A percentile compares a stretch with the other conserved stretches of the same genome.
These are phyloP conservation scores for Dipteronia sinensis DNA, from an alignment of 345 rosid species.

Conservation along the genomic window DNA sequence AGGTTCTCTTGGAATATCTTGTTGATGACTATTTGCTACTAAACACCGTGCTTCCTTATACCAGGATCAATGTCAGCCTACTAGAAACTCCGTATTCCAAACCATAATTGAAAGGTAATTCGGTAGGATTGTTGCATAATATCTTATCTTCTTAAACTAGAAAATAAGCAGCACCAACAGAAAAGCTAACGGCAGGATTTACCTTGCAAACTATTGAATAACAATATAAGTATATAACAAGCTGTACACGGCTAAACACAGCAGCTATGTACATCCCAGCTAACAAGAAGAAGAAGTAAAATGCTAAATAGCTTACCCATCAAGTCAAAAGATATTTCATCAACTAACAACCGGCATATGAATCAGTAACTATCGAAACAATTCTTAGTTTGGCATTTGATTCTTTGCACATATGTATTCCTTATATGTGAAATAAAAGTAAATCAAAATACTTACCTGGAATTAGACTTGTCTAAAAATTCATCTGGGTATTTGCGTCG, in stretches of 20 bases:
- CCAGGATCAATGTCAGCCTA: neutral
- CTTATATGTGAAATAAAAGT: neutral
- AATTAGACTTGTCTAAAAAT: slow-evolving; percentile 81
- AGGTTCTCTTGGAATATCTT: neutral
- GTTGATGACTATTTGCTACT: neutral
- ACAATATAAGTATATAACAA: neutral
- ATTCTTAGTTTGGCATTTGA: neutral
- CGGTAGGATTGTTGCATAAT: too few species aligned
- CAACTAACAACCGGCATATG: neutral
- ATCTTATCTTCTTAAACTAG: too few species aligned
- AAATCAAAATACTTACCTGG: slow-evolving; percentile 43
- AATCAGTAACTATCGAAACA: neutral
- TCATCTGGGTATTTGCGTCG: slow-evolving; percentile 89
- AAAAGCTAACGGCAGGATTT: too few species aligned
- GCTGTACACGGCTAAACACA: neutral
- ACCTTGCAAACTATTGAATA: neutral
- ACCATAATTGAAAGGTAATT: neutral
- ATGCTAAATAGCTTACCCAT: neutral
- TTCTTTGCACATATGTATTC: neutral
- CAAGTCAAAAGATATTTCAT: neutral
- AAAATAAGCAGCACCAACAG: too few species aligned
- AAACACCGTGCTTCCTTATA: neutral
- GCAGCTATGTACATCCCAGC: neutral
- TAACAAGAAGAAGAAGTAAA: neutral
- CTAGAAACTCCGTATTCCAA: neutral